Percentiles rank a stretch among this genome's conserved stretches.
These are phyloP conservation scores for Medicago arabica DNA, from an alignment of 306 rosid species.

Conservation along the genomic window DNA sequence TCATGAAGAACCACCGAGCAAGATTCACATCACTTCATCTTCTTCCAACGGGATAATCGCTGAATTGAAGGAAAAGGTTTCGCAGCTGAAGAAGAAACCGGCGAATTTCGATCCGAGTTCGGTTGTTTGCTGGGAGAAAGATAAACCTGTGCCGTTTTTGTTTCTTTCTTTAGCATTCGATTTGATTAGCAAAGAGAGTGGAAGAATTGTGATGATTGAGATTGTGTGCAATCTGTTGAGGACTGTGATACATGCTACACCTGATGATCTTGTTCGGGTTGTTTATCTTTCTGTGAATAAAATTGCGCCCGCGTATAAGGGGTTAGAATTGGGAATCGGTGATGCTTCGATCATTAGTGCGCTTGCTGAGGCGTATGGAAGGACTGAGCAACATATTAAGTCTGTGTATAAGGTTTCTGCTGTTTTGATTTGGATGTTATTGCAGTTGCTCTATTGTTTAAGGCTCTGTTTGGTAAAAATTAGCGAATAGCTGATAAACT, in stretches of 20 bases:
- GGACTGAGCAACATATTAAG: conserved; percentile 69
- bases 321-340: conserved; percentile 85
- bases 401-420: conserved; percentile 62
- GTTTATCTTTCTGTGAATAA: conserved; percentile 72
- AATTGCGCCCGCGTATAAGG: conserved; percentile 83
- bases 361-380: conserved; percentile 82
- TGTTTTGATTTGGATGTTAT: neutral
- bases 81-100: conserved; percentile 65
- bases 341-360: conserved; percentile 87
- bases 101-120: conserved; percentile 59
- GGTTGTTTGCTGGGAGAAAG: conserved; percentile 69
- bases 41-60: conserved; percentile 44
- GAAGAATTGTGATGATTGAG: conserved; percentile 78
- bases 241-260: conserved; percentile 72
- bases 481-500: too few species aligned
- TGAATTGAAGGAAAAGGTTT: conserved; percentile 57
- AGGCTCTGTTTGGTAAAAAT: neutral
- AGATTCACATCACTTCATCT: conserved; percentile 20
- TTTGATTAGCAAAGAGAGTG: conserved; percentile 57
- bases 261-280: conserved; percentile 68
- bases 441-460: neutral
- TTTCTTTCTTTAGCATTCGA: conserved; percentile 70
- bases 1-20: conserved; percentile 27
- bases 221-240: conserved; percentile 82
- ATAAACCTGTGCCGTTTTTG: conserved; percentile 69